These are phyloP conservation scores for Hypoxylon sp. DNA, from an alignment of 2,329 filamentous ascomycete species.

Conservation along the genomic window DNA sequence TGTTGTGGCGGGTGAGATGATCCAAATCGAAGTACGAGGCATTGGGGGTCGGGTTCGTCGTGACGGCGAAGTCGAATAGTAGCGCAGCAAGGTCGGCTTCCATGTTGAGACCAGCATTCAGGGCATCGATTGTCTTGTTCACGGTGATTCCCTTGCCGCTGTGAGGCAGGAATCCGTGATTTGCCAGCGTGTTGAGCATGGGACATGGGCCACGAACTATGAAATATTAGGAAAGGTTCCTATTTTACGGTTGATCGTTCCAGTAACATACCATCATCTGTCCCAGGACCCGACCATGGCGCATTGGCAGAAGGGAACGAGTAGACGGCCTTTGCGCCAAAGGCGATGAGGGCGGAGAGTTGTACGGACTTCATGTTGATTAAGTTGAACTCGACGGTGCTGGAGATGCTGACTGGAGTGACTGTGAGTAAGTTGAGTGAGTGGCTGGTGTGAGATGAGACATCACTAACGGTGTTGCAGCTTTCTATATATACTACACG, in stretches of 20 bases:
- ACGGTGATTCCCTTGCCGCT: constrained; percentile 30
- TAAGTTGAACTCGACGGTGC: not conserved
- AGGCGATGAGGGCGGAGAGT: constrained; percentile 14
- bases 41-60: constrained; percentile 33
- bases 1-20: constrained; percentile 33
- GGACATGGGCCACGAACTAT: constrained; percentile 37
- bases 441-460: not conserved
- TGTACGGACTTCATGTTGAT: constrained; percentile 28
- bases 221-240: constrained; percentile 19
- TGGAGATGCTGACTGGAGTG: too few relatives aligned
- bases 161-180: constrained; percentile 38
- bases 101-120: constrained; percentile 28
- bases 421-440: too few relatives aligned
- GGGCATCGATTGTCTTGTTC: constrained; percentile 27
- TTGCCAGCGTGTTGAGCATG: constrained; percentile 37
- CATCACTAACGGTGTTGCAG: not conserved
- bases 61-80: constrained; percentile 23
- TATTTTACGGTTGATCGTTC: not conserved
- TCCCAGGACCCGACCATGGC: constrained; percentile 23
- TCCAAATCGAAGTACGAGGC: constrained; percentile 30
- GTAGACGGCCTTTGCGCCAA: constrained; percentile 13
- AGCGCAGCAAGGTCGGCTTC: not conserved
- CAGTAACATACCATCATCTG: constrained; percentile 24
- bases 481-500: constrained; percentile 13
- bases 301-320: constrained; percentile 9